phyloP scores from a whole-genome alignment of 306 rosid genomes.

The Parietaria judaica region DNA sequence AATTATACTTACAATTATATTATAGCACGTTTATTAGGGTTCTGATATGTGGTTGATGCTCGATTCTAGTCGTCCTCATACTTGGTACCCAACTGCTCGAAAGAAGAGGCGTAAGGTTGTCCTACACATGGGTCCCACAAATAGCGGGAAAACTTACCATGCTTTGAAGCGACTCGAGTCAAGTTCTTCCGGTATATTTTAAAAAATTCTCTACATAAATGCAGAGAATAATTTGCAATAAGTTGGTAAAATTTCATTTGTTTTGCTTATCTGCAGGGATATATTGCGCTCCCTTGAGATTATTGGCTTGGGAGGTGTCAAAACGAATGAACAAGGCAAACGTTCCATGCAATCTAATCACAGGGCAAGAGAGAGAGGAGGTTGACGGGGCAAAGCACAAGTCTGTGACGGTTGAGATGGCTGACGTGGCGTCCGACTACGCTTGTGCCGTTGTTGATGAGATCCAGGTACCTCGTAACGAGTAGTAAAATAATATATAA shows the following conservation, averaged over 20 bases:
- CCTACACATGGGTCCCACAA: constrained; percentile 95
- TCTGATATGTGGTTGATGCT: constrained; percentile 1
- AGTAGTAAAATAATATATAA: constrained; percentile 2
- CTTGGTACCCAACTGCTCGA: constrained; percentile 91
- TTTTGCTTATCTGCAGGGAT: constrained; percentile 51
- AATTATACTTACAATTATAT: too few relatives aligned
- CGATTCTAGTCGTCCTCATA: constrained; percentile 63
- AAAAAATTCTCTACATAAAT: not conserved
- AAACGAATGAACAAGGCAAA: constrained; percentile 86
- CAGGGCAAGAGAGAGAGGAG: constrained; percentile 89
- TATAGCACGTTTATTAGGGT: not conserved
- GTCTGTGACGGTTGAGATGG: constrained; percentile 98
- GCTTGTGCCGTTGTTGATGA: constrained; percentile 85
- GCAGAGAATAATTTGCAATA: constrained; percentile 9
- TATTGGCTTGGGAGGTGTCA: constrained; percentile 97
- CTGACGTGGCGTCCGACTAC: constrained; percentile 62
- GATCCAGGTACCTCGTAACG: constrained; percentile 64
- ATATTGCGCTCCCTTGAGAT: constrained; percentile 93
- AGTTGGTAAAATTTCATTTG: not conserved
- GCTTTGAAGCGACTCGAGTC: constrained; percentile 75
- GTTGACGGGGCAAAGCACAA: constrained; percentile 79
- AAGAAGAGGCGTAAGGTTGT: constrained; percentile 63
- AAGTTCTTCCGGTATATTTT: constrained; percentile 70
- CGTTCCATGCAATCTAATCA: constrained; percentile 76
- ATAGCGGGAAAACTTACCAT: constrained; percentile 89